A percentile compares a stretch with the other conserved stretches of the same genome.
phyloP scores from a whole-genome alignment of 345 rosid genomes.

The Melastoma malabathricum region DNA sequence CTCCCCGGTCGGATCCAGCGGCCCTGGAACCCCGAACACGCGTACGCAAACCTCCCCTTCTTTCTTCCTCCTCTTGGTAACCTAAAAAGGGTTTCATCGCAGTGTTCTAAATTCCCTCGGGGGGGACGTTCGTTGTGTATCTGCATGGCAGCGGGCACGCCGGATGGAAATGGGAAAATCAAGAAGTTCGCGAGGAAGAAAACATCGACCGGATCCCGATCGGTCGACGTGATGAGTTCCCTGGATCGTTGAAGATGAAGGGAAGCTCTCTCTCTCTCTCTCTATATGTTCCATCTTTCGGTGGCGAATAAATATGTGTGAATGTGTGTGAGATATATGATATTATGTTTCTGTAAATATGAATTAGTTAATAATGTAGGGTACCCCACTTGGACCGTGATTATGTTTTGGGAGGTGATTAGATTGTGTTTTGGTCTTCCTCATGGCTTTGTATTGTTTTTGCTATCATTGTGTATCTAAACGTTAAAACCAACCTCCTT shows the following conservation, averaged over 20 bases:
- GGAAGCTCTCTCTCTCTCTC: too few species aligned
- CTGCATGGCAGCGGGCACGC: conserved; percentile 48
- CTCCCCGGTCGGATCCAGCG: conserved; percentile 27
- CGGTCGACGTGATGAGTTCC: conserved; percentile 35
- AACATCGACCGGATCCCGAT: conserved; percentile 14
- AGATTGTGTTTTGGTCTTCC: too few species aligned
- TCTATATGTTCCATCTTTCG: too few species aligned
- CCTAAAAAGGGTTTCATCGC: background rate
- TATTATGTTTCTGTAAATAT: too few species aligned
- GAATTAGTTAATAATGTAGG: too few species aligned
- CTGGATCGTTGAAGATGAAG: conserved; percentile 52
- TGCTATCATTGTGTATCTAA: too few species aligned
- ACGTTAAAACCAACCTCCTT: too few species aligned
- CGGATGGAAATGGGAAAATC: conserved; percentile 38
- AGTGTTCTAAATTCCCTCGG: background rate
- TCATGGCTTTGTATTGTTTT: too few species aligned
- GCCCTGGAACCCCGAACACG: conserved; percentile 38
- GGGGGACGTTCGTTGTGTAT: background rate
- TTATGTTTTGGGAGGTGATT: too few species aligned
- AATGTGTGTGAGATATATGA: too few species aligned
- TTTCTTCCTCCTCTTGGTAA: background rate
- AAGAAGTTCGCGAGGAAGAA: conserved; percentile 26
- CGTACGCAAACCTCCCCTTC: conserved; percentile 18
- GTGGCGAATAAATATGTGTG: too few species aligned
- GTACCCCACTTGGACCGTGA: background rate